Evolutionary conservation across 805 yeast species (phyloP).

Genomic region (Starmerella apis): DNA sequence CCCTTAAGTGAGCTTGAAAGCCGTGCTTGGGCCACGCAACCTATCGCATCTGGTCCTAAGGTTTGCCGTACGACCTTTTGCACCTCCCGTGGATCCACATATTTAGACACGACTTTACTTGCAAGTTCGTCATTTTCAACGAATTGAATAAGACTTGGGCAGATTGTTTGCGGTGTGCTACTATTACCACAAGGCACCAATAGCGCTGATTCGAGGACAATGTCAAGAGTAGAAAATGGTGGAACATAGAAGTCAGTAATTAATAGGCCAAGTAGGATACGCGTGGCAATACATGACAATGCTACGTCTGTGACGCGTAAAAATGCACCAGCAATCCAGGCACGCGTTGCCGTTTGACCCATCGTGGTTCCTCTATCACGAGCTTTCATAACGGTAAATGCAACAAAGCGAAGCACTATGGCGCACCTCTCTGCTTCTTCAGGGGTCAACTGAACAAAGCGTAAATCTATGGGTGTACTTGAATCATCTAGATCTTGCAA

Average conservation of each 20-base stretch:
- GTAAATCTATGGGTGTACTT: background rate
- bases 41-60: background rate
- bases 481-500: background rate
- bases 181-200: constrained; percentile 11
- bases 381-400: background rate
- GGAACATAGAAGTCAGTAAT: background rate
- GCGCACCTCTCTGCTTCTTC: background rate
- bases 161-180: background rate
- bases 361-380: background rate
- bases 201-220: background rate
- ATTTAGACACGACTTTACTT: background rate
- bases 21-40: background rate
- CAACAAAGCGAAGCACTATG: background rate
- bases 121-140: background rate
- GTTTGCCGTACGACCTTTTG: background rate
- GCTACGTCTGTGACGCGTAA: background rate
- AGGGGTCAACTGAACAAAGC: background rate
- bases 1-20: background rate
- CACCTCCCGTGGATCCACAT: background rate
- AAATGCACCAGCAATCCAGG: background rate
- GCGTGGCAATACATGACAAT: constrained; percentile 1
- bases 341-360: background rate
- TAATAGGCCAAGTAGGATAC: background rate
- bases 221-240: background rate
- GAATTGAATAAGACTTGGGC: background rate